Evolutionary conservation across 148 eudicot genomes (phyloP), one percentile per base, ranked within the genome.

Genomic region (Arbutus unedo): DNA sequence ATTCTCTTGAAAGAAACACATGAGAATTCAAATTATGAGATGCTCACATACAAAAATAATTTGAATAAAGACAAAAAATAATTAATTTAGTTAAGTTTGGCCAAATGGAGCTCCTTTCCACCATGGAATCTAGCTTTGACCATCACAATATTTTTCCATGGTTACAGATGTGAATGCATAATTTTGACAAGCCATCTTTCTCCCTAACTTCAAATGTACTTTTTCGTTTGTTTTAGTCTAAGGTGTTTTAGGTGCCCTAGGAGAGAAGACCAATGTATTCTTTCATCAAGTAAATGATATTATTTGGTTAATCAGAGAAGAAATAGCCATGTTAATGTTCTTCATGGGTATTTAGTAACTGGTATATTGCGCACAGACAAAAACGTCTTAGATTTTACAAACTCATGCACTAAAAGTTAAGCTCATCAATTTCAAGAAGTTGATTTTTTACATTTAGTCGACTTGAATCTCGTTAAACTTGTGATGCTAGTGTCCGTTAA

Each of bases 401-500:
- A 50, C 57, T 41, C 2, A 21, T 48, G 82, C 16, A 31, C 38
- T 1, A 66, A 48, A 79, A 66, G 11, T 50, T 67, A n/a, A 38
- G 15, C 56, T 13, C 4, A 23, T 73, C 76, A 19, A 45, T 48
- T 80, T 23, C 45, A 55, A 3, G 67, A 79, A 53, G 31, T 19
- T 25, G 49, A 71, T n/a, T 64, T 6, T 23, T 53, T 67, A n/a
- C 41, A 6, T 25, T 49, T 83, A 6, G 47, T 50, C 47, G 67
- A 19, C 45, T 44, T 47, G n/a, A 70, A 43, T 59, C 51, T 10
- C 18, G 44, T 59, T 79, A 54, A 74, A 21, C 51, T 81, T 70
- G 74, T 56, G 53, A 64, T 83, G 62, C 81, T 77, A 78, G 87
- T 74, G 77, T 53, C 88, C 88, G 85, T 83, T 80, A 71, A 83